Base-by-base conservation (phyloP, 257 asterid species). In the Salvia hispanica region DNA sequence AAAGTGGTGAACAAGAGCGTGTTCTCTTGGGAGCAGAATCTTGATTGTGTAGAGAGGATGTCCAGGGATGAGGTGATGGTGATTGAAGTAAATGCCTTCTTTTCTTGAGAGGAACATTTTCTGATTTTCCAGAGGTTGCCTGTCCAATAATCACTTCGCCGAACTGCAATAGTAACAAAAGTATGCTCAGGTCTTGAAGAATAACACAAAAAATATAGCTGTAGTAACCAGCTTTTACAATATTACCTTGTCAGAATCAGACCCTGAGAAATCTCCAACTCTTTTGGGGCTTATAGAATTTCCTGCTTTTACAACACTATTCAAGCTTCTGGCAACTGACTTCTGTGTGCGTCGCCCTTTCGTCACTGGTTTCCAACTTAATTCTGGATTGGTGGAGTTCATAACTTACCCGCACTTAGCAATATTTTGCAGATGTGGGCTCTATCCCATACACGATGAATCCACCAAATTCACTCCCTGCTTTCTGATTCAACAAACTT, bases 261-360 rank as follows among this genome's bases (percentile, higher is more conserved):
- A 88, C 54, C 83, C 86, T 14, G 87, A 80, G 78, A 85, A 81
- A 67, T 85, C 92, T 50, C 90, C 88, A 11, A 88, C 92, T 76
- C 92, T 84, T 72, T 88, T 86, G 28, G 95, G 96, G 74, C 89
- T 86, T 64, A 42, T 66, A 14, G 76, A 64, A 61, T 73, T 73
- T 64, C 76, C 73, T 44, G 47, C 74, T 63, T 80, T 83, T 18
- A 76, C 70, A 65, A 48, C 69, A 66, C 76, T 70, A 48, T 81
- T 88, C 58, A 74, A 73, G 66, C 78, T 77, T 79, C 90, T 85
- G 16, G 86, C 83, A 11, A 60, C 77, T 9, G 94, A 64, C 80
- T 86, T 89, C 78, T 81, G 76, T 5, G 90, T 64, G 42, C 96
- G 86, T 78, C 87, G 79, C 68, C 95, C 95, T 79, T 84, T 92